phyloP scores from a whole-genome alignment of 805 yeast species.

The Sugiyamaella qingdaonensis region DNA sequence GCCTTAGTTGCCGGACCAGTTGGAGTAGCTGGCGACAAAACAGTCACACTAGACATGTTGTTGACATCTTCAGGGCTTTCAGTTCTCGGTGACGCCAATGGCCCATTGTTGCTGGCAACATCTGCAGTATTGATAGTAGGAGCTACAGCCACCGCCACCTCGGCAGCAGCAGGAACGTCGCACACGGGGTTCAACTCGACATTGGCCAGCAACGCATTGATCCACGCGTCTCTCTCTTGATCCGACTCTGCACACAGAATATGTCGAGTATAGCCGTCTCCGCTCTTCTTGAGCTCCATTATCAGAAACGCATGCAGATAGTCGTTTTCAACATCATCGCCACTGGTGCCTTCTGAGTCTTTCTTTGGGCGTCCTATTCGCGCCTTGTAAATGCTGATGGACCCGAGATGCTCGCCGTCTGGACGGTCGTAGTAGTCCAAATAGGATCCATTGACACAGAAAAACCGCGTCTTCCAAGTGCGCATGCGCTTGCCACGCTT shows the following conservation, averaged over 20 bases:
- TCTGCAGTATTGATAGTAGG: neutral
- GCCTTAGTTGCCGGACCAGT: neutral
- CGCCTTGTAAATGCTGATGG: conserved; percentile 45
- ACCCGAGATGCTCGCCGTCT: conserved; percentile 52
- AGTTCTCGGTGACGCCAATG: neutral
- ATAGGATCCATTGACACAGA: conserved; percentile 56
- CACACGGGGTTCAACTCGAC: conserved; percentile 10
- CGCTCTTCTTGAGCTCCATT: conserved; percentile 37
- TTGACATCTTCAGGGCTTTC: conserved; percentile 1
- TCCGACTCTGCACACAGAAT: conserved; percentile 76
- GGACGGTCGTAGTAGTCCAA: conserved; percentile 56
- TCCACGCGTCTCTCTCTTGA: conserved; percentile 72
- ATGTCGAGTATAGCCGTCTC: conserved; percentile 34
- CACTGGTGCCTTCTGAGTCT: conserved; percentile 39
- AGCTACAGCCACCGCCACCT: neutral
- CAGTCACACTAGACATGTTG: conserved; percentile 13
- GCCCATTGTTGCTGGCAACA: neutral
- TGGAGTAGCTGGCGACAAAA: conserved; percentile 10
- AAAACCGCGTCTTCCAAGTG: conserved; percentile 67
- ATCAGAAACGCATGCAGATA: conserved; percentile 55
- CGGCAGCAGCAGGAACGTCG: conserved; percentile 1
- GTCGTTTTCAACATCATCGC: conserved; percentile 27
- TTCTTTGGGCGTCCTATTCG: conserved; percentile 51
- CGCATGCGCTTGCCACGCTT: conserved; percentile 64
- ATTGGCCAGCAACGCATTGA: conserved; percentile 40